Evolutionary conservation across 1,284 basidiomycete genomes (phyloP).

Genomic region (Ustilago sp.): DNA sequence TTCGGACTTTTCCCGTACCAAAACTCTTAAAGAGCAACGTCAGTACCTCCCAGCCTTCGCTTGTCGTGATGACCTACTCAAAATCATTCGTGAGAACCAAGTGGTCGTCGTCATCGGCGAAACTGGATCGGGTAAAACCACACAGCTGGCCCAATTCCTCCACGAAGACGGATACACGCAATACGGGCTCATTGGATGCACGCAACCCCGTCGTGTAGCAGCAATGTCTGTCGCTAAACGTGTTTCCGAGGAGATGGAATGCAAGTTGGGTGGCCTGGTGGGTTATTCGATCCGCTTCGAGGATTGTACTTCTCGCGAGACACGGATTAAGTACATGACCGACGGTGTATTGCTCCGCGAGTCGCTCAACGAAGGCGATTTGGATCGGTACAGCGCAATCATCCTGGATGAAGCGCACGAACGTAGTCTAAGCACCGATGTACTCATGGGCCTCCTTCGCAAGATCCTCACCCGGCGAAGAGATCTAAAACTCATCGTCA

Average conservation of each 20-base stretch:
- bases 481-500: slow-evolving; percentile 95
- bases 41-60: slow-evolving; percentile 98
- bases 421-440: slow-evolving; percentile 93
- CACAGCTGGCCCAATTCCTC: slow-evolving; percentile 88
- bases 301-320: slow-evolving; percentile 90
- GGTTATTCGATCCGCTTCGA: slow-evolving; percentile 98
- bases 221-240: slow-evolving; percentile 99
- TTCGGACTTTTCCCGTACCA: slow-evolving; percentile 82
- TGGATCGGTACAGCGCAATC: slow-evolving; percentile 93
- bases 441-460: slow-evolving; percentile 91
- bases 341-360: slow-evolving; percentile 96
- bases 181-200: slow-evolving; percentile 91
- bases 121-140: slow-evolving; percentile 95
- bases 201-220: slow-evolving; percentile 95
- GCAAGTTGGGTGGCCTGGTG: slow-evolving; percentile 85
- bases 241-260: slow-evolving; percentile 89
- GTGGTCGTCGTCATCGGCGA: slow-evolving; percentile 92
- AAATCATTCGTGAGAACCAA: slow-evolving; percentile 92
- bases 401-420: slow-evolving; percentile 98
- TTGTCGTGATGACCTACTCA: slow-evolving; percentile 92
- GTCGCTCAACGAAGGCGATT: slow-evolving; percentile 92
- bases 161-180: slow-evolving; percentile 95
- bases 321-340: slow-evolving; percentile 95
- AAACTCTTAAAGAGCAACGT: slow-evolving; percentile 92
- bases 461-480: slow-evolving; percentile 91